phyloP scores from a whole-genome alignment of 2,329 filamentous ascomycete species.

The Pseudogymnoascus sp. region DNA sequence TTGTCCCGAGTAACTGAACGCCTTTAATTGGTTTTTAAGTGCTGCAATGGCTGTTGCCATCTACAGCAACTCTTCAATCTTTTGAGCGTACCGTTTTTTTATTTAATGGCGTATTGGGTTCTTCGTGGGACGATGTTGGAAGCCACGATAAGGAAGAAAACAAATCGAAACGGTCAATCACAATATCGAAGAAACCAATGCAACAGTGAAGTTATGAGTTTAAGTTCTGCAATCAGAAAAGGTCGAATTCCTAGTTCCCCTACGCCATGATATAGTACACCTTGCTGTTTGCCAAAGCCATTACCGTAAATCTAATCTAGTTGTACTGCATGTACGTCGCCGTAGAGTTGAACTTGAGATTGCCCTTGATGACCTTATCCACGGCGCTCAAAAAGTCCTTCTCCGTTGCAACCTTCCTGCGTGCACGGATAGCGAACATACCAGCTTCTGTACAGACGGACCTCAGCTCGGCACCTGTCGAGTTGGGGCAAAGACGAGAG shows the following conservation, averaged over 20 bases:
- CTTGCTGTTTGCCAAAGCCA: slow-evolving; percentile 9
- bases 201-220: neutral
- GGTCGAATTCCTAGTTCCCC: slow-evolving; percentile 5
- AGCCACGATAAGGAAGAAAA: neutral
- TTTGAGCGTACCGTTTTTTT: too few relatives aligned
- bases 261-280: slow-evolving; percentile 10
- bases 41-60: too few relatives aligned
- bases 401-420: slow-evolving; percentile 95
- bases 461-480: slow-evolving; percentile 89
- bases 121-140: neutral
- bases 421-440: slow-evolving; percentile 92
- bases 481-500: slow-evolving; percentile 91
- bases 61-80: too few relatives aligned
- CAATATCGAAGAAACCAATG: neutral
- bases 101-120: neutral
- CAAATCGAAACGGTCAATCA: neutral
- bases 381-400: slow-evolving; percentile 98
- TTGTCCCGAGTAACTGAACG: too few relatives aligned
- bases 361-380: slow-evolving; percentile 99
- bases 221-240: slow-evolving; percentile 9
- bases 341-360: slow-evolving; percentile 98
- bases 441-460: slow-evolving; percentile 97
- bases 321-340: slow-evolving; percentile 99
- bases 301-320: slow-evolving; percentile 39
- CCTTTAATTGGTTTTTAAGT: too few relatives aligned